Conservation (phyloP, 495 filamentous ascomycete genomes). For the Trichoderma asperelloides region DNA sequence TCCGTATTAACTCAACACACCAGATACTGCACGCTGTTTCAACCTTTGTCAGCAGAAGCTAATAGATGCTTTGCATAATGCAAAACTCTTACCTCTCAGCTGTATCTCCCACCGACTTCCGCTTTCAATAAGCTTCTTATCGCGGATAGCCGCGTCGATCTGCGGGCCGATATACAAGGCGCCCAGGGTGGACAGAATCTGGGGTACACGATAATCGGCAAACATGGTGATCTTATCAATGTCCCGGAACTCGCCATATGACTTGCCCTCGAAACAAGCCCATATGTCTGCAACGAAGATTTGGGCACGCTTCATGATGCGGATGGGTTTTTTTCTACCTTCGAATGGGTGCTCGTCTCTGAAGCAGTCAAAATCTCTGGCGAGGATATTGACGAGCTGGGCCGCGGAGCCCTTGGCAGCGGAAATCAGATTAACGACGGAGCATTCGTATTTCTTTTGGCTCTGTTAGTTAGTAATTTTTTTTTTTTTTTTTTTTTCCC, state of each 20-base stretch:
- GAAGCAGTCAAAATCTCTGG: constrained; percentile 75
- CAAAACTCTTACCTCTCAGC: constrained; percentile 51
- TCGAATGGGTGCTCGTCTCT: constrained; percentile 69
- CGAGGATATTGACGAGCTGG: constrained; percentile 71
- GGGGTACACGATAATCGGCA: constrained; percentile 93
- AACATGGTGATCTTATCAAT: constrained; percentile 98
- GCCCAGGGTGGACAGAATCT: constrained; percentile 79
- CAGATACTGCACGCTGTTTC: constrained; percentile 68
- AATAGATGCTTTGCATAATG: constrained; percentile 11
- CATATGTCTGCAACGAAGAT: constrained; percentile 92
- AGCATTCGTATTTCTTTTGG: constrained; percentile 66
- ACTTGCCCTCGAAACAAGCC: constrained; percentile 81
- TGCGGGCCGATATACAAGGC: constrained; percentile 77
- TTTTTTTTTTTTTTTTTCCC: not conserved
- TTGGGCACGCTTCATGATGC: constrained; percentile 87
- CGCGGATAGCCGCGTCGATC: constrained; percentile 58
- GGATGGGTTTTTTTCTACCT: constrained; percentile 54
- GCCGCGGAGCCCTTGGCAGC: constrained; percentile 73
- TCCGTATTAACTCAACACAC: constrained; percentile 81
- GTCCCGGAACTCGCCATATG: constrained; percentile 77
- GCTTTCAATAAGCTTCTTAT: constrained; percentile 51
- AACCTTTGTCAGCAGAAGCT: not conserved
- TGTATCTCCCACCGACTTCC: constrained; percentile 82
- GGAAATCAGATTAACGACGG: constrained; percentile 63
- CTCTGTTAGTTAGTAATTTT: constrained; percentile 16